Evolutionary conservation across 768 basidiomycete species (phyloP), one percentile per base, ranked within the genome.

Genomic region (Glaciozyma martinii): DNA sequence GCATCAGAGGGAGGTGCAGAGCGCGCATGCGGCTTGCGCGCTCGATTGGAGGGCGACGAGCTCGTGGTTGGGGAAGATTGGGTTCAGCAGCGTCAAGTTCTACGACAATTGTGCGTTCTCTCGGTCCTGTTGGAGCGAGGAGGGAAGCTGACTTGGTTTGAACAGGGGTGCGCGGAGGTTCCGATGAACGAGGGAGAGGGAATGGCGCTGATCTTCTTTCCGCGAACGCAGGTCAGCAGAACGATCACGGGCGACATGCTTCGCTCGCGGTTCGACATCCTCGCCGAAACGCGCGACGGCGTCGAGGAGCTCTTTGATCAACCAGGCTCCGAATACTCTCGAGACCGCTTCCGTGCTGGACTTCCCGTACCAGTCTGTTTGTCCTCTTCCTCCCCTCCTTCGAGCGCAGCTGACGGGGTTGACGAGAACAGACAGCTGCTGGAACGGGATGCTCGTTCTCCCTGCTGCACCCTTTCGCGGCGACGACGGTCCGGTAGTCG

Each of bases 391-490:
- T 46, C 9, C 56, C 5, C 27, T 29, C 5, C 27, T 29, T 30
- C n/a, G 25, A 52, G 1, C 10, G 23, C 15, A 27, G 23, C 50
- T 16, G 23, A 16, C 50, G 50, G 18, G 10, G n/a, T 23, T n/a
- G 21, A 12, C 25, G 50, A 5, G 15, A 8, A n/a, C 57, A 70
- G 69, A 72, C 21, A 66, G 70, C 3, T 75, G 74, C 57, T 75
- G 74, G 74, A 74, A 75, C 44, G 74, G 74, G 3, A 65, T 71
- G 46, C 65, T 74, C 21, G 72, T 71, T 1, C 63, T 75, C 15
- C 53, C 49, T 30, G 65, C 72, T n/a, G 66, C 46, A 1, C 70
- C 73, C 13, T 71, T 73, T 62, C 59, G 60, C n/a, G 27, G 49
- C 9, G 55, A 25, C 37, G n/a, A 42, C 13, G 55, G 37, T 23